Evolutionary conservation across 148 eudicot species (phyloP).

Genomic region (Heliosperma pusillum): DNA sequence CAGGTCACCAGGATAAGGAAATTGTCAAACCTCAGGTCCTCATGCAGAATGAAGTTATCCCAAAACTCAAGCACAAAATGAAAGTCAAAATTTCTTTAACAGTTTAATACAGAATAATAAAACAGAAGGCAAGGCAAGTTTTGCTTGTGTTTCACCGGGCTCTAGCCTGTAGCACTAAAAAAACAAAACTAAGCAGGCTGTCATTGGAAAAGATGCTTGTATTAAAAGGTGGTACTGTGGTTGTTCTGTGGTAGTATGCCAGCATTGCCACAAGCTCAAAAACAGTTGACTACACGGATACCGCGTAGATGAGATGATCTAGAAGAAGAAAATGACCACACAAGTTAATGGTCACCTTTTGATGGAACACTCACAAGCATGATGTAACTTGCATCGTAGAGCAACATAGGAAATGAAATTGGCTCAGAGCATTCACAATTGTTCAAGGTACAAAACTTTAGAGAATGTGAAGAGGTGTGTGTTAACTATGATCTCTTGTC

Average conservation of each 20-base stretch:
- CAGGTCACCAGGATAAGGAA: too few relatives aligned
- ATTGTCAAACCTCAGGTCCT: too few relatives aligned
- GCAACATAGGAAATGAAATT: neutral
- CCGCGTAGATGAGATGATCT: neutral
- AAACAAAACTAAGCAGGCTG: neutral
- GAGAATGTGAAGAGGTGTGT: neutral
- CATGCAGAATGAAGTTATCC: too few relatives aligned
- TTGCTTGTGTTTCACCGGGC: neutral
- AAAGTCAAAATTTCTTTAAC: too few relatives aligned
- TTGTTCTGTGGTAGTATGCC: neutral
- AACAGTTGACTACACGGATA: neutral
- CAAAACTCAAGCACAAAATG: too few relatives aligned
- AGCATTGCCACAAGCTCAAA: neutral
- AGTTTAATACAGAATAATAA: neutral
- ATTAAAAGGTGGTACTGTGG: neutral
- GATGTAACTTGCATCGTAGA: neutral
- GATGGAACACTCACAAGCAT: neutral
- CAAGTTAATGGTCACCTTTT: neutral
- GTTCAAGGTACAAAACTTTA: neutral
- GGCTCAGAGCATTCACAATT: neutral
- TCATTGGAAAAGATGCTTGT: neutral
- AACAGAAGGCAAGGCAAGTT: neutral
- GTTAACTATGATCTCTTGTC: neutral
- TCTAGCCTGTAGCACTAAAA: neutral
- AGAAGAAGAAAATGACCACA: neutral